Base-by-base conservation (phyloP, 495 filamentous ascomycete genomes). In the Eremomyces bilateralis region DNA sequence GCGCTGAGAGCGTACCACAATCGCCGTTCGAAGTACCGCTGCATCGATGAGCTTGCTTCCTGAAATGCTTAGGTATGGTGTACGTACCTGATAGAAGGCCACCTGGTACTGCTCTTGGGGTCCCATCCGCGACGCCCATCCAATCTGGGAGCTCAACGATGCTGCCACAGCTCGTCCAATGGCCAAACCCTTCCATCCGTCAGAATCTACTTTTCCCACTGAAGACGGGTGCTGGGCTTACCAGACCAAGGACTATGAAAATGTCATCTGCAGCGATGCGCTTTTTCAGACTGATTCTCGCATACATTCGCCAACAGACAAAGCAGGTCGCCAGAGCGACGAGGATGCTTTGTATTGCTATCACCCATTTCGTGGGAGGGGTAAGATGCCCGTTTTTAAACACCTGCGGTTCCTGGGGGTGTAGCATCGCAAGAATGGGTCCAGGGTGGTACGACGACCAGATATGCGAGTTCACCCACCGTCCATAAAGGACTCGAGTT, bases 261-360 rank as follows among this genome's bases (percentile, higher is more conserved):
- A 27, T 13, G 24, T 27, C 24, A 13, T 27, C 24, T 6, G 13
- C 24, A 13, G 24, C 24, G 8, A 27, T 8, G 24, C 13, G 24
- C 24, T 27, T 27, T 6, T 27, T 6, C 24, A 27, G 24, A 27
- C 8, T 27, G 6, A 27, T 27, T 27, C 24, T 6, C 6, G 24
- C 24, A 27, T 27, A 27, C 8, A 27, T 6, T 27, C 24, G 24
- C 13, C 6, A 27, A 13, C 24, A 6, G 6, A 27, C 24, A 6
- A 13, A 27, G 24, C 8, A 6, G 13, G 24, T 27, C 43, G 67
- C 74, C 17, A 51, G 64, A 1, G 24, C 13, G 24, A 27, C 13
- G 6, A 27, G 24, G 6, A 27, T 27, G 8, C 8, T 27, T 13
- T 6, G 24, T 27, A 27, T 27, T 6, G 24, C 13, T 6, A 27